Conservation (phyloP, 2,329 filamentous ascomycete species). For the Talaromyces sp. region DNA sequence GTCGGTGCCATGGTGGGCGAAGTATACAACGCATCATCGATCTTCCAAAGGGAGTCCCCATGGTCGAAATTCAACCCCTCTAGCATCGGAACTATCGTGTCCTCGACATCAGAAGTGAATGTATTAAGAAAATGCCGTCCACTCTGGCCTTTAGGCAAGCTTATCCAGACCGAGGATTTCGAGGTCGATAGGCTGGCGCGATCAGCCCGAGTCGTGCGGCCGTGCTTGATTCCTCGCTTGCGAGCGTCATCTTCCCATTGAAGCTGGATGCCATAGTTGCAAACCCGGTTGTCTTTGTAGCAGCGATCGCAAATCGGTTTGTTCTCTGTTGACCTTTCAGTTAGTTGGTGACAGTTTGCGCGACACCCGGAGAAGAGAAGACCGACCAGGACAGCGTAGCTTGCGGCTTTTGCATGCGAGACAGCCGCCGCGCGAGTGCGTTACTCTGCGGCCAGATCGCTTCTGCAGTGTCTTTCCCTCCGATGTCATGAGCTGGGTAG, state of each 20-base stretch:
- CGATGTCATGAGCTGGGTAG: not conserved
- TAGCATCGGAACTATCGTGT: conserved; percentile 2
- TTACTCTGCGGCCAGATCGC: conserved; percentile 13
- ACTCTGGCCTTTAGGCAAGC: conserved; percentile 4
- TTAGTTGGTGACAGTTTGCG: not conserved
- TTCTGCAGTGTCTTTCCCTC: conserved; percentile 1
- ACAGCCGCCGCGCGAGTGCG: conserved; percentile 13
- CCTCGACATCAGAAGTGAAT: conserved; percentile 9
- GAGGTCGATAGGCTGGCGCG: conserved; percentile 8
- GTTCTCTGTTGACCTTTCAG: conserved; percentile 5
- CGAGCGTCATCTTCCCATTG: conserved; percentile 14
- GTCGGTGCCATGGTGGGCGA: conserved; percentile 3
- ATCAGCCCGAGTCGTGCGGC: conserved; percentile 9
- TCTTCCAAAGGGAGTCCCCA: not conserved
- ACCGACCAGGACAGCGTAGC: conserved; percentile 13
- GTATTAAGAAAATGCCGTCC: conserved; percentile 13
- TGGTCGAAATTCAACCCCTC: conserved; percentile 7
- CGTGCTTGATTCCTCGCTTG: conserved; percentile 13
- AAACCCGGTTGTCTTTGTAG: conserved; percentile 8
- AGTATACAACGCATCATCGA: not conserved
- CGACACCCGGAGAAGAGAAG: not conserved
- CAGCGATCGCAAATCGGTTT: conserved; percentile 12
- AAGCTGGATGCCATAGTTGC: conserved; percentile 10
- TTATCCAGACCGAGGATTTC: conserved; percentile 5
- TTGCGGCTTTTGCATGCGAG: conserved; percentile 13